Evolutionary conservation across 2,329 filamentous ascomycete genomes (phyloP).

Genomic region (Alternaria triticina): DNA sequence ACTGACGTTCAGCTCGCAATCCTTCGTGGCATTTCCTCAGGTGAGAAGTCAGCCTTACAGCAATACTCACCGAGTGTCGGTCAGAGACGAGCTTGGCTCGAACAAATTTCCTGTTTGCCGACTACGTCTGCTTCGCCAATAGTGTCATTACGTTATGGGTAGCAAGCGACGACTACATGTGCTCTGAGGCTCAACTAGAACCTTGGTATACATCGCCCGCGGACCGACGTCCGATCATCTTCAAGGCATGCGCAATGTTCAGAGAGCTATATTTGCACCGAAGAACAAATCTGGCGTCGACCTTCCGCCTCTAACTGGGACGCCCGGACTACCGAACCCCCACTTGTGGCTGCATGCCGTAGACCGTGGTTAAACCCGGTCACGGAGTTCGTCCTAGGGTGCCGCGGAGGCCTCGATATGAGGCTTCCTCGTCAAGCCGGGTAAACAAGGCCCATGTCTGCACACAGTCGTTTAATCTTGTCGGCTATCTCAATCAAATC

Average conservation of each 20-base stretch:
- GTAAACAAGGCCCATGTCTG: background rate
- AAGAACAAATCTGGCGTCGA: background rate
- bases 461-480: background rate
- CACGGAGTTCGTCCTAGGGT: background rate
- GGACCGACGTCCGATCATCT: background rate
- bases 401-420: background rate
- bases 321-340: too few relatives aligned
- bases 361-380: background rate
- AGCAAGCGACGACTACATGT: background rate
- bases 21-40: conserved; percentile 1
- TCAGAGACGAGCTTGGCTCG: background rate
- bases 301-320: background rate
- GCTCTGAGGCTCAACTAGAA: background rate
- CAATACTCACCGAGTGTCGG: conserved; percentile 1
- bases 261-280: background rate
- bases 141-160: background rate
- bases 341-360: background rate
- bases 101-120: background rate
- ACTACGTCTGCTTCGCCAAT: background rate
- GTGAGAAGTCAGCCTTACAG: conserved; percentile 9
- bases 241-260: background rate
- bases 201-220: background rate
- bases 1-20: conserved; percentile 3
- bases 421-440: background rate
- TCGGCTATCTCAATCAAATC: background rate